Base-by-base conservation (phyloP, 1,284 basidiomycete genomes). In the Microbotryum violaceum region DNA sequence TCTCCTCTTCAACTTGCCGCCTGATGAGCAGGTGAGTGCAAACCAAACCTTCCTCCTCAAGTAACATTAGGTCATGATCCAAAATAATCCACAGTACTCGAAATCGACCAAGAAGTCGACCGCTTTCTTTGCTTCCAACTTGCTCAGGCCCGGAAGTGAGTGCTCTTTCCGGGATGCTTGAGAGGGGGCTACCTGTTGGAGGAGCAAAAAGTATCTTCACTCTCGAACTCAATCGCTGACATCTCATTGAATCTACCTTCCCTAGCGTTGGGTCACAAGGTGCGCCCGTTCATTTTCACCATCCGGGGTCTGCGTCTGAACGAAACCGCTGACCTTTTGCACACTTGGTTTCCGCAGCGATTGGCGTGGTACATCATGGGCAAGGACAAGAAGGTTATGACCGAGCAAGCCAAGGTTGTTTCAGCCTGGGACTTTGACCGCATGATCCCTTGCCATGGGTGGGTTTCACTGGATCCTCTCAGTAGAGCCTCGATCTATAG, bases 391-490 rank as follows among this genome's bases (percentile, higher is more conserved):
- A 82, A 78, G 86, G 83, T 82, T 6, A 88, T 90, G 87, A 81
- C 79, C 58, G 80, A 82, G 31, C 84, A 89, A 70, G 85, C 82
- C 3, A 82, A 80, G 68, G 84, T 79, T 1, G 88, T 93, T 3
- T 80, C 83, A 1, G 80, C 76, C 2, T 93, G 91, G 91, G 85
- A 93, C 70, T 93, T 91, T 74, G 83, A 88, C 33, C 80, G 88
- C 50, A 87, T 97, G 72, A 91, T 97, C 62, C 89, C 90, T 52
- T 94, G 91, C 72, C 93, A 97, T 75, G 93, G 88, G 86, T 87
- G 72, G 70, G 82, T 75, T 57, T 44, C 16, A 33, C 33, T 33
- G 49, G 6, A 18, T 9, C 14, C n/a, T 10, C 27, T 54, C 10
- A 50, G 51, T n/a, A 33, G 9, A 49, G 74, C 20, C 33, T 44